Base-by-base conservation (phyloP, 2,329 filamentous ascomycete genomes). In the Colletotrichum sp. region DNA sequence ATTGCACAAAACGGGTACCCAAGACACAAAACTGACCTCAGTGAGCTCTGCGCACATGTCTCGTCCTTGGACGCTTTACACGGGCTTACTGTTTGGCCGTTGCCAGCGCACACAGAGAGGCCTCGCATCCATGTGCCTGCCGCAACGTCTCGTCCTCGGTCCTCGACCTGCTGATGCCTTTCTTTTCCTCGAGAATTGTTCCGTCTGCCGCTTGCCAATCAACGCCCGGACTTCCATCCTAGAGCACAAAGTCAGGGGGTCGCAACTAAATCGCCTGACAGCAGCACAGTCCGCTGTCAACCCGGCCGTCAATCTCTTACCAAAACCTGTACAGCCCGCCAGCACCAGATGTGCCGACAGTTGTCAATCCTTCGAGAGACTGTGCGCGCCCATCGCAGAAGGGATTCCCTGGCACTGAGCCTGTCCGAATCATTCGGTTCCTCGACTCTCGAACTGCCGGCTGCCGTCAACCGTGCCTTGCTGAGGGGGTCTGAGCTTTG, bases 401-500 rank as follows among this genome's bases (percentile, higher is more conserved):
- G 68, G 60, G 49, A 30, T 28, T 21, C 59, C 73, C 68, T 59
- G 28, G 55, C 15, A 52, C 8, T 64, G 18, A 26, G 21, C 44
- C 44, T 52, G 44, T 13, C 44, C 66, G 21, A 57, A 49, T 18
- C 36, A 28, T 62, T 75, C 28, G 55, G 55, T 63, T 72, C 24
- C 69, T 75, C 72, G 18, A 59, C 67, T 34, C 72, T 72, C 59
- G 44, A 76, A 69, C 70, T 76, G 70, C 73, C 64, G 73, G 70
- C 49, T 69, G 44, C 34, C 59, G 64, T 68, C n/a, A 49, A 52
- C 64, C 59, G 34, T 64, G 16, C 65, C 70, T 68, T 73, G 32
- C 34, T 60, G 59, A 32, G 67, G 32, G 57, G 64, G 64, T 60
- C 73, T 68, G 64, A 64, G 70, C 73, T 64, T 64, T 30, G 21